Evolutionary conservation across 495 filamentous ascomycete genomes (phyloP).

Genomic region (Annulohypoxylon bovei): DNA sequence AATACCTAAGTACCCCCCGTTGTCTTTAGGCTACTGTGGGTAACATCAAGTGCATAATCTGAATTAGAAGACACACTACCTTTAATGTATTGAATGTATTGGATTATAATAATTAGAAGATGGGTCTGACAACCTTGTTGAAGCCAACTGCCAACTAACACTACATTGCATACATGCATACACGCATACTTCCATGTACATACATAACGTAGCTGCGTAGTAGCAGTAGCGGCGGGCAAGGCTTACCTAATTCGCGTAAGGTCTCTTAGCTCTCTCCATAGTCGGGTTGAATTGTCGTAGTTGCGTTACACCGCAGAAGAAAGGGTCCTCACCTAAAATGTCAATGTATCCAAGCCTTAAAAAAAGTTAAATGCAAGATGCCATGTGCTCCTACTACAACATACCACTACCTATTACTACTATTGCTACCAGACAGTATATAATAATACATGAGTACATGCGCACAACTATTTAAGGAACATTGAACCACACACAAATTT

Average conservation of each 20-base stretch:
- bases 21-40: slow-evolving; percentile 38
- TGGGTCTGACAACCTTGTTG: background rate
- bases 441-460: background rate
- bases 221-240: background rate
- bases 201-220: background rate
- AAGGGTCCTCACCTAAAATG: slow-evolving; percentile 28
- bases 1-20: slow-evolving; percentile 15
- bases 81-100: slow-evolving; percentile 15
- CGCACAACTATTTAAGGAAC: slow-evolving; percentile 5
- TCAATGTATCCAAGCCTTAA: slow-evolving; percentile 15
- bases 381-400: slow-evolving; percentile 2
- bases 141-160: slow-evolving; percentile 8
- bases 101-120: slow-evolving; percentile 20
- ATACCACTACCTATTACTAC: background rate
- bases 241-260: slow-evolving; percentile 25
- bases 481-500: background rate
- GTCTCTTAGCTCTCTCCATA: background rate
- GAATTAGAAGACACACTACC: slow-evolving; percentile 12
- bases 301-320: slow-evolving; percentile 37
- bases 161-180: slow-evolving; percentile 8
- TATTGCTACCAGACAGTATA: background rate
- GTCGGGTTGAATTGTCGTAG: slow-evolving; percentile 32
- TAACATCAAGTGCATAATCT: slow-evolving; percentile 31
- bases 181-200: slow-evolving; percentile 10
- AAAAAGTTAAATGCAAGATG: slow-evolving; percentile 9